These are phyloP conservation scores for Chrysanthemum makinoi DNA, from an alignment of 129 eudicot genomes.

Conservation along the genomic window DNA sequence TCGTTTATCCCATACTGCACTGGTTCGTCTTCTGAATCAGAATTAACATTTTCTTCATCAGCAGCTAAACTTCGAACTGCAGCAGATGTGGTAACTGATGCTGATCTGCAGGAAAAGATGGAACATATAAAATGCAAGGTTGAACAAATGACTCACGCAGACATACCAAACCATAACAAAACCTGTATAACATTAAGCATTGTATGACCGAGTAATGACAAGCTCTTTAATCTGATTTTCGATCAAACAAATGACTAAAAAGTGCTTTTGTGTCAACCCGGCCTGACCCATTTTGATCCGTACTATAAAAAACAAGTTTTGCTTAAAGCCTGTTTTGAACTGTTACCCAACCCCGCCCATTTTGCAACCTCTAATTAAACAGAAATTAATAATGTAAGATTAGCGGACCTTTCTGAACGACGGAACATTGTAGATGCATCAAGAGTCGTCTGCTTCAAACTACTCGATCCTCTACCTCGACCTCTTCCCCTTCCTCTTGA, in stretches of 20 bases:
- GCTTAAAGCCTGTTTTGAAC: too few relatives aligned
- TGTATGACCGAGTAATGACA: too few relatives aligned
- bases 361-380: background rate
- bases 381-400: background rate
- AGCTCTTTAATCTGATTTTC: too few relatives aligned
- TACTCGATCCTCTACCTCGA: constrained; percentile 66
- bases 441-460: constrained; percentile 85
- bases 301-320: too few relatives aligned
- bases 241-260: too few relatives aligned
- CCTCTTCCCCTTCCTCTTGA: constrained; percentile 89
- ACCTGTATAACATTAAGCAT: too few relatives aligned
- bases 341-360: too few relatives aligned
- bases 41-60: constrained; percentile 75
- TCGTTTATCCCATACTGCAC: constrained; percentile 51
- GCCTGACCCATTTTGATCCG: too few relatives aligned
- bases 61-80: constrained; percentile 68
- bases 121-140: background rate
- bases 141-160: too few relatives aligned
- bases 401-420: constrained; percentile 68
- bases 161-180: too few relatives aligned
- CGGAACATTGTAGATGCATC: constrained; percentile 63
- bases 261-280: too few relatives aligned
- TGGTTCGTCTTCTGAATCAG: constrained; percentile 77
- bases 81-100: constrained; percentile 81
- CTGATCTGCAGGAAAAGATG: constrained; percentile 54